These are phyloP conservation scores for Nicotiana sylvestris DNA, from an alignment of 257 asterid species.

Conservation along the genomic window DNA sequence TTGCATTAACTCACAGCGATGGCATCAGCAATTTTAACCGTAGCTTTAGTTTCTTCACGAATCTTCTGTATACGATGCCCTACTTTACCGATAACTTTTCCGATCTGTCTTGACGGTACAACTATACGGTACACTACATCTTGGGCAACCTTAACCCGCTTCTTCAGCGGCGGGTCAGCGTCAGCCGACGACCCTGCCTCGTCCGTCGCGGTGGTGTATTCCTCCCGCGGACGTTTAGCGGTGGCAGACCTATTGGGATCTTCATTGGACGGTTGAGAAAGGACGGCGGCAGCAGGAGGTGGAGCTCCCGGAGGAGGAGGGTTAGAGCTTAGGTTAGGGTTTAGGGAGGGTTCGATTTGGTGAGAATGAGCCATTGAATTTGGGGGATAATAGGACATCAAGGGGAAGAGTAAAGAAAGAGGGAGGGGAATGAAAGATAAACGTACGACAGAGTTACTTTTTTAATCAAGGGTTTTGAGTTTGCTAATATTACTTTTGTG, in stretches of 20 bases:
- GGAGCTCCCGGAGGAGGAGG: conserved; percentile 25
- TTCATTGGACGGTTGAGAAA: conserved; percentile 21
- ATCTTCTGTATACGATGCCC: conserved; percentile 93
- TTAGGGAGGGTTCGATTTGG: conserved; percentile 21
- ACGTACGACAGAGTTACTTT: not conserved
- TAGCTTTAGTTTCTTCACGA: conserved; percentile 82
- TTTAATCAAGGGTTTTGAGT: too few relatives aligned
- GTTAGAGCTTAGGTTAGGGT: conserved; percentile 25
- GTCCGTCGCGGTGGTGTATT: conserved; percentile 31
- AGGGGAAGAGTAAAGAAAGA: not conserved
- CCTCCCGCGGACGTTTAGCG: conserved; percentile 70
- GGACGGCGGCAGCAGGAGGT: conserved; percentile 5
- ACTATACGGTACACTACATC: conserved; percentile 81
- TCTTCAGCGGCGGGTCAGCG: conserved; percentile 52
- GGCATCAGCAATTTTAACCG: conserved; percentile 84
- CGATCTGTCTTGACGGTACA: conserved; percentile 91
- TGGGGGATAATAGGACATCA: conserved; percentile 2
- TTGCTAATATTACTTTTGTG: too few relatives aligned
- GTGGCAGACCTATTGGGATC: conserved; percentile 22
- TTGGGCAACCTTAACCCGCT: conserved; percentile 58
- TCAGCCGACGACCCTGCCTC: conserved; percentile 39
- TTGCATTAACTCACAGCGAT: conserved; percentile 36
- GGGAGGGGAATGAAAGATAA: not conserved
- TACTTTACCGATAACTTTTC: conserved; percentile 88
- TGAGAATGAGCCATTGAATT: conserved; percentile 39